These are phyloP conservation scores for Polyporus tsugae DNA, from an alignment of 1,284 basidiomycete species.

Conservation along the genomic window DNA sequence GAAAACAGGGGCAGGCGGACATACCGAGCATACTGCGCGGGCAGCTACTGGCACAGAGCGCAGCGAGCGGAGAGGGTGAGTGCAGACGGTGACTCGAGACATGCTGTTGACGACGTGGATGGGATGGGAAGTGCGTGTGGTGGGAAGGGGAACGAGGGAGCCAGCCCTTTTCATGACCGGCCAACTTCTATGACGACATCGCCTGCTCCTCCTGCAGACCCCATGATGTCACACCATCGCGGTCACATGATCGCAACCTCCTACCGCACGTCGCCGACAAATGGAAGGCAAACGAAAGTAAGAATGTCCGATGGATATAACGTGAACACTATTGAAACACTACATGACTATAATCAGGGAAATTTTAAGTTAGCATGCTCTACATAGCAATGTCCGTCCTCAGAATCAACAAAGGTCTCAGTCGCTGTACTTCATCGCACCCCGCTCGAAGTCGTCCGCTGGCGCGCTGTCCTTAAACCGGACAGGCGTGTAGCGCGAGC, in stretches of 20 bases:
- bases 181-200: constrained; percentile 29
- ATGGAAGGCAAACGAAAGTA: background rate
- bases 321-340: background rate
- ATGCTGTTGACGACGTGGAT: constrained; percentile 22
- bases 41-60: constrained; percentile 29
- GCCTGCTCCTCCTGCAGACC: constrained; percentile 19
- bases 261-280: too few species aligned
- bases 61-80: constrained; percentile 34
- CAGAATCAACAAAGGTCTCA: background rate
- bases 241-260: constrained; percentile 30
- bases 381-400: background rate
- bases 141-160: background rate
- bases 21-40: constrained; percentile 30
- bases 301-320: background rate
- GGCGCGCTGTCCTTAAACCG: constrained; percentile 19
- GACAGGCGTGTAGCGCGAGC: constrained; percentile 20
- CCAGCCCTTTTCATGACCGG: constrained; percentile 23
- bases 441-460: constrained; percentile 11
- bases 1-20: constrained; percentile 8
- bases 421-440: constrained; percentile 15
- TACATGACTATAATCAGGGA: background rate
- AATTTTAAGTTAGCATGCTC: background rate
- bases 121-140: constrained; percentile 15
- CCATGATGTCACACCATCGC: constrained; percentile 30
- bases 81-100: constrained; percentile 32